Evolutionary conservation across 106 monocot species (phyloP).

Genomic region (Chionographis japonica): DNA sequence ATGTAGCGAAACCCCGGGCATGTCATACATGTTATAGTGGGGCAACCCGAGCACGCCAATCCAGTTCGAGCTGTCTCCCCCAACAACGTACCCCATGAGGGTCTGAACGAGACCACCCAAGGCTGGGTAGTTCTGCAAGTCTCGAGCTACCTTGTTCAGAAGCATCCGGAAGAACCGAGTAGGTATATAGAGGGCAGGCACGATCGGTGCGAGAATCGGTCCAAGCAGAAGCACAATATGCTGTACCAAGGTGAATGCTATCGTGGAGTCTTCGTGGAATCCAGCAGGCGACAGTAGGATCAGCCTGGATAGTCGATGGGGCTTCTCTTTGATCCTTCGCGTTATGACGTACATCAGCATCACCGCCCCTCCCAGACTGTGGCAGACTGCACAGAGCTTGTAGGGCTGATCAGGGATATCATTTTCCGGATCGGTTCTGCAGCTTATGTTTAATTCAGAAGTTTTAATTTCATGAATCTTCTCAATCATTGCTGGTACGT

Average conservation of each 20-base stretch:
- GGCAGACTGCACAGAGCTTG: conserved; percentile 66
- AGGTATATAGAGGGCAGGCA: conserved; percentile 90
- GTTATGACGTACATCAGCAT: conserved; percentile 93
- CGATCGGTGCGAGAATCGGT: conserved; percentile 64
- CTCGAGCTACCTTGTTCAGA: conserved; percentile 89
- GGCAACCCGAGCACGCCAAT: conserved; percentile 82
- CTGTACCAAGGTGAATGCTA: conserved; percentile 57
- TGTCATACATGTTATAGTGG: conserved; percentile 96
- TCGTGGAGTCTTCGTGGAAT: conserved; percentile 83
- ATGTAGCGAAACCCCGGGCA: conserved; percentile 88
- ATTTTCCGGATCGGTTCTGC: conserved; percentile 14
- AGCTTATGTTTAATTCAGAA: conserved; percentile 39
- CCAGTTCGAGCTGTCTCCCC: conserved; percentile 96
- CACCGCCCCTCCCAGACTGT: conserved; percentile 92
- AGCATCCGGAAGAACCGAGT: conserved; percentile 94
- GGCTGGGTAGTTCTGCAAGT: conserved; percentile 90
- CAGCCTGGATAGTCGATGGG: conserved; percentile 76
- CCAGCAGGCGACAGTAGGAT: conserved; percentile 92
- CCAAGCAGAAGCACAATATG: conserved; percentile 53
- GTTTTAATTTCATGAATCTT: conserved; percentile 88
- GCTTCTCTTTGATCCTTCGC: conserved; percentile 40
- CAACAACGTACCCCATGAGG: conserved; percentile 86
- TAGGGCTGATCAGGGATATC: conserved; percentile 38
- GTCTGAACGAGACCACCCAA: conserved; percentile 92
- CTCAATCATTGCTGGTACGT: conserved; percentile 81